A percentile compares a stretch with the other conserved stretches of the same genome.
Evolutionary conservation across 768 basidiomycete species (phyloP).

Genomic region (Termitomyces heimii): DNA sequence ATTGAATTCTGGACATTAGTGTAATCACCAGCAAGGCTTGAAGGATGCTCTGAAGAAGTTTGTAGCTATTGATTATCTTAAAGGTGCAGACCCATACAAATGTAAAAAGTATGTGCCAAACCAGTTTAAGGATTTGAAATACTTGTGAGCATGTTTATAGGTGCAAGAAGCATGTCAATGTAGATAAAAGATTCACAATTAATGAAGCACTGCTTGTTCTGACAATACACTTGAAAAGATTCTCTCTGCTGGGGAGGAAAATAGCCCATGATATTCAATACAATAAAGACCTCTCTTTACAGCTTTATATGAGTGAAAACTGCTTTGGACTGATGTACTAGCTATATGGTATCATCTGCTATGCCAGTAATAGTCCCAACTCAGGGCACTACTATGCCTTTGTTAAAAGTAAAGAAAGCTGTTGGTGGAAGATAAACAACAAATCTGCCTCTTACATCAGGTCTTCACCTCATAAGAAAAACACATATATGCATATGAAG

Average conservation of each 20-base stretch:
- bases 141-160: conserved; percentile 31
- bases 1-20: conserved; percentile 90
- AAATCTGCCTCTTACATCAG: conserved; percentile 51
- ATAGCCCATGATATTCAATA: conserved; percentile 75
- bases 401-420: conserved; percentile 61
- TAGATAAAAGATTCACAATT: conserved; percentile 86
- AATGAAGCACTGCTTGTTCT: conserved; percentile 84
- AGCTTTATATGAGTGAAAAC: conserved; percentile 78
- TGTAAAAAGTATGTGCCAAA: conserved; percentile 82
- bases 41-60: conserved; percentile 77
- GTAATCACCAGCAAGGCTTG: conserved; percentile 56
- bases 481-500: conserved; percentile 89
- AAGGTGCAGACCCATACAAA: conserved; percentile 93
- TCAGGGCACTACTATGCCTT: conserved; percentile 94
- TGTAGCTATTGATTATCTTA: conserved; percentile 73
- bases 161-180: conserved; percentile 87
- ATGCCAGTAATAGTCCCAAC: conserved; percentile 89
- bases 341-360: conserved; percentile 88
- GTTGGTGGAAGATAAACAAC: conserved; percentile 95
- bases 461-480: conserved; percentile 55
- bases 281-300: conserved; percentile 64
- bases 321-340: conserved; percentile 75
- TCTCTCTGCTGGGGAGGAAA: conserved; percentile 87
- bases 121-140: neutral
- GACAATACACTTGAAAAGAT: conserved; percentile 93